Base-by-base conservation (phyloP, 2,329 filamentous ascomycete species). In the Phialophora macrospora region DNA sequence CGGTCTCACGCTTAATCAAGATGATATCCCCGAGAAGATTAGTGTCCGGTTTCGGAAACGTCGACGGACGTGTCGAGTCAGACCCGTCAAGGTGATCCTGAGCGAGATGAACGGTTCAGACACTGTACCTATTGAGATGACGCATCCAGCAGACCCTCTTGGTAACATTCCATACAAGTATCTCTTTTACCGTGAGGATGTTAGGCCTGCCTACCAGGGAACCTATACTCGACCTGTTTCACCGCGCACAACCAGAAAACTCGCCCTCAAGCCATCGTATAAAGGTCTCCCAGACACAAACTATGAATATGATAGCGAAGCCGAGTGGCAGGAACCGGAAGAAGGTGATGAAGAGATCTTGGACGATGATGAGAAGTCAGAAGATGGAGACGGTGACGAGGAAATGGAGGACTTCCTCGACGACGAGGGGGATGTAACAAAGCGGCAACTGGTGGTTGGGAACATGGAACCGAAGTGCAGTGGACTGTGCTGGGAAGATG, bases 361-460 rank as follows among this genome's bases (percentile, higher is more conserved):
- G 2, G 88, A 89, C 65, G 86, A 85, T 32, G 87, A 89, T 63
- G 87, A 90, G 5, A 84, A 87, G 58, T 81, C 84, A 9, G 82
- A 83, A 60, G 85, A 83, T 62, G 83, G 85, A 4, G 87, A 86
- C 11, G 89, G 87, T n/a, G 90, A 91, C 17, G 90, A 91, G 68
- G 93, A 96, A 66, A 90, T 97, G 88, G 91, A 92, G 3, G 93
- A 88, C 20, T 97, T 97, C 74, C 82, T 97, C 1, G 93, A 97
- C 71, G 92, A 96, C 72, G 91, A 91, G 5, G 91, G 96, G 60
- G 91, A 95, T 77, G 75, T 81, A 78, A 69, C 82, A 76, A 84
- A 85, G 81, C 80, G 85, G 75, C 77, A 88, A 79, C 77, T 84
- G 6, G 80, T 85, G 72, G 85, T 81, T 34, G 87, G 88, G 32